Evolutionary conservation across 805 yeast genomes (phyloP).

Genomic region (Candida andamanensis): DNA sequence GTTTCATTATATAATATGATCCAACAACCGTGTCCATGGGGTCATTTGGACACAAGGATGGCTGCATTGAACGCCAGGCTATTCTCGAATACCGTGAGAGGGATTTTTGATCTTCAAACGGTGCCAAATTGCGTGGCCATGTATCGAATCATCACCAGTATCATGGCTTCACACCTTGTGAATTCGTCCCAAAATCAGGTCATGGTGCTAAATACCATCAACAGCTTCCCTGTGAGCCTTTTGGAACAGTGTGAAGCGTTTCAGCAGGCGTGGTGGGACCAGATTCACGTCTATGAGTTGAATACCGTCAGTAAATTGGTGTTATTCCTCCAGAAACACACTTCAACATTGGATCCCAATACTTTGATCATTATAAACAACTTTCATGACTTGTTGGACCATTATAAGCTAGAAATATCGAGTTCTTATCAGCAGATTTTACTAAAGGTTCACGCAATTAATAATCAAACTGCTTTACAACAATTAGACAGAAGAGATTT

Average conservation of each 20-base stretch:
- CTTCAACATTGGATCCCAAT: constrained; percentile 3
- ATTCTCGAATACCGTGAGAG: constrained; percentile 9
- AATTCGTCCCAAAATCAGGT: constrained; percentile 13
- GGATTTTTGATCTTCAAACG: constrained; percentile 33
- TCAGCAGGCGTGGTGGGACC: constrained; percentile 16
- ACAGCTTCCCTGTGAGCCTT: constrained; percentile 24
- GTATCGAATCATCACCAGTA: constrained; percentile 16
- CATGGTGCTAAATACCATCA: constrained; percentile 26
- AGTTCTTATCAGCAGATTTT: constrained; percentile 30
- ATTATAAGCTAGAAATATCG: constrained; percentile 28
- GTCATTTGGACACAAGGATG: constrained; percentile 23
- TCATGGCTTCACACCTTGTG: constrained; percentile 25
- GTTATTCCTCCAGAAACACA: constrained; percentile 5
- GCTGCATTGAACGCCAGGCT: constrained; percentile 24
- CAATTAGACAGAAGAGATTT: constrained; percentile 15
- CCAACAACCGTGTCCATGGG: constrained; percentile 18
- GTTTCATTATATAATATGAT: constrained; percentile 28
- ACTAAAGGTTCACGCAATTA: constrained; percentile 26
- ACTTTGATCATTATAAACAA: constrained; percentile 23
- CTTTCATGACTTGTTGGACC: constrained; percentile 32
- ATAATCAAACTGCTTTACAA: constrained; percentile 16
- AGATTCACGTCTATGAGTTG: constrained; percentile 4
- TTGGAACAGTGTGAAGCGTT: constrained; percentile 18
- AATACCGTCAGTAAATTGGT: constrained; percentile 9
- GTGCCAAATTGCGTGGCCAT: constrained; percentile 26